These are phyloP conservation scores for Nakazawaea holstii DNA, from an alignment of 805 yeast genomes.

Conservation along the genomic window DNA sequence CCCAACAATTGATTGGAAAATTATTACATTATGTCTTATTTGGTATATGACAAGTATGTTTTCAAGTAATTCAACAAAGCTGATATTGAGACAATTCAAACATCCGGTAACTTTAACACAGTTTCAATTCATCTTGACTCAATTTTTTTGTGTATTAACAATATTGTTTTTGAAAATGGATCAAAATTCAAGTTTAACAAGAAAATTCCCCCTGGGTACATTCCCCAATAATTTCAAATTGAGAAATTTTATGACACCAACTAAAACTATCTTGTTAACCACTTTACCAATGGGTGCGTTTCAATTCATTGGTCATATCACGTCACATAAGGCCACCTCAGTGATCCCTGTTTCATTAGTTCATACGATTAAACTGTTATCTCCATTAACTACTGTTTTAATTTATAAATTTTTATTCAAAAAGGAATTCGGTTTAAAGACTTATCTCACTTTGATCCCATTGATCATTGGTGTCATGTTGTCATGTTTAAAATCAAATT, in stretches of 20 bases:
- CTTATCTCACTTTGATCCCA: conserved; percentile 78
- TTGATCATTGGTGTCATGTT: conserved; percentile 81
- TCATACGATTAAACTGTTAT: conserved; percentile 87
- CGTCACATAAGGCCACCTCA: conserved; percentile 89
- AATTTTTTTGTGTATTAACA: conserved; percentile 47
- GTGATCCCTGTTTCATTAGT: conserved; percentile 91
- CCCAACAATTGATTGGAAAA: conserved; percentile 7
- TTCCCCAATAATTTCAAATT: conserved; percentile 34
- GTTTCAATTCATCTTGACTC: conserved; percentile 76
- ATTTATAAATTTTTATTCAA: conserved; percentile 64
- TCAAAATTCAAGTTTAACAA: conserved; percentile 22
- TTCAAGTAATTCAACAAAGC: conserved; percentile 76
- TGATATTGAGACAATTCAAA: conserved; percentile 60
- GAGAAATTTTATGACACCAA: conserved; percentile 47
- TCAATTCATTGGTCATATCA: conserved; percentile 88
- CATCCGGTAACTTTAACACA: conserved; percentile 90
- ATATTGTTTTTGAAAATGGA: conserved; percentile 28
- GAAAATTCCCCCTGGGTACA: conserved; percentile 42
- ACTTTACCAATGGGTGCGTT: conserved; percentile 94
- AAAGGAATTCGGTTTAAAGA: conserved; percentile 50
- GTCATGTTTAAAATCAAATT: conserved; percentile 43
- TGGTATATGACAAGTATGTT: conserved; percentile 85
- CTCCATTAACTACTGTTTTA: conserved; percentile 83
- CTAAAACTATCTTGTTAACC: conserved; percentile 45
- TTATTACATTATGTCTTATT: conserved; percentile 42